Evolutionary conservation across 2,329 filamentous ascomycete genomes (phyloP), one percentile per base, ranked within the genome.

Genomic region (Pestalotiopsis sp.): DNA sequence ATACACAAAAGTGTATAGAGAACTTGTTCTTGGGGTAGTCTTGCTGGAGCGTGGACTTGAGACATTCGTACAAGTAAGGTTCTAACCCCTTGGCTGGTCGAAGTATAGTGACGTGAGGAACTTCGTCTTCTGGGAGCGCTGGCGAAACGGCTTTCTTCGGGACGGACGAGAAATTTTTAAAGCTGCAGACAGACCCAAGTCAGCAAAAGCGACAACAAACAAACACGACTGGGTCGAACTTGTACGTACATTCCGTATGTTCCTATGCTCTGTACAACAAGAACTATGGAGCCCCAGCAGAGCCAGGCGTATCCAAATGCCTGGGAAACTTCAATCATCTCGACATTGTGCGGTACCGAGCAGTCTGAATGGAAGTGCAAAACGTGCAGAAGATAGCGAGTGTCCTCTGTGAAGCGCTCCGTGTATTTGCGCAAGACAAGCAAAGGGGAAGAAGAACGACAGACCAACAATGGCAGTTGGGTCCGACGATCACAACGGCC

Each of bases 21-120:
- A 97, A 80, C 76, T 91, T 94, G 75, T 92, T 85, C 45, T 78
- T 80, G 1, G 95, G 93, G 77, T 98, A 98, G 67, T 89, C 86
- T 79, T 97, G 95, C 61, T 84, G 89, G 78, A 98, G 95, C 2
- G 92, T 93, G 4, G 95, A 92, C 38, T 93, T 92, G 56, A 99
- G 91, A 77, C 96, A 98, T 76, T 97, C 93, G 85, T 97, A 97
- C 27, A 98, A 89, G 72, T 90, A 89, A 4, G 94, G 93, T 79
- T 98, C 96, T 68, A 97, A 86, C 70, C 95, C 96, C 81, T 98
- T 98, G 72, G 97, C 91, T 0, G 96, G 97, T 2, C 96, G 92
- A 73, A 99, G 94, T 70, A 97, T 87, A 39, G 96, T 98, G 75
- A 99, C 87, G 82, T 93, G 91, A 17, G 95, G 95, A 3, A 94